These are phyloP conservation scores for Sextonia rubra DNA, from an alignment of 164 flowering plant genomes.

Conservation along the genomic window DNA sequence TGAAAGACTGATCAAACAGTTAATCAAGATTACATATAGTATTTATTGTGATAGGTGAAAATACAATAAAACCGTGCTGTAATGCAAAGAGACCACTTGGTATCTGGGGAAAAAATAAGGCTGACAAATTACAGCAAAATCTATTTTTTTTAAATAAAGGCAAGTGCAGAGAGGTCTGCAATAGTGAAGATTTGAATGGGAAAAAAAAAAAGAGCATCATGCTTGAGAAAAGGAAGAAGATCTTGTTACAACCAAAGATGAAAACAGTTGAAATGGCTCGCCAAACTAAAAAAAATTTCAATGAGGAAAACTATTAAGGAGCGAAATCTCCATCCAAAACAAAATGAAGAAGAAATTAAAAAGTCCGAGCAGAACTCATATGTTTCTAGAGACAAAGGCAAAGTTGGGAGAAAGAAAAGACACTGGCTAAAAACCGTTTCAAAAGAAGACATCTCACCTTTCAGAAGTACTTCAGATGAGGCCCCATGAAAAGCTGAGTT, in stretches of 20 bases:
- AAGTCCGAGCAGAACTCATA: background rate
- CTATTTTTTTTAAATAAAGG: no score
- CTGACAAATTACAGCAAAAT: no score
- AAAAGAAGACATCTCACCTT: conserved; percentile 44
- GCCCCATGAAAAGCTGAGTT: conserved; percentile 39
- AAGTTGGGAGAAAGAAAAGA: background rate
- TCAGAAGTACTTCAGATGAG: conserved; percentile 48
- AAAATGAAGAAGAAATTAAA: background rate
- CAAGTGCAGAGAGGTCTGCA: no score
- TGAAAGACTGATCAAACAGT: no score
- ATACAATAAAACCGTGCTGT: no score
- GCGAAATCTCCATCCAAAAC: background rate
- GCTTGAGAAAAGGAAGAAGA: background rate
- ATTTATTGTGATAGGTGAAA: no score
- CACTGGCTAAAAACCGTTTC: background rate
- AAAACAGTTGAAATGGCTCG: background rate
- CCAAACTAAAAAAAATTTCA: no score
- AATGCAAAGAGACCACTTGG: no score
- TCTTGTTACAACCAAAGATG: background rate
- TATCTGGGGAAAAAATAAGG: no score
- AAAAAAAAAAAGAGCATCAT: background rate
- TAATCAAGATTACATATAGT: no score
- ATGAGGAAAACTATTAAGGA: background rate
- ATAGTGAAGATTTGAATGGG: background rate
- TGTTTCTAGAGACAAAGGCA: background rate